Conservation (phyloP, 2,329 filamentous ascomycete genomes). For the Myriangium duriaei region DNA sequence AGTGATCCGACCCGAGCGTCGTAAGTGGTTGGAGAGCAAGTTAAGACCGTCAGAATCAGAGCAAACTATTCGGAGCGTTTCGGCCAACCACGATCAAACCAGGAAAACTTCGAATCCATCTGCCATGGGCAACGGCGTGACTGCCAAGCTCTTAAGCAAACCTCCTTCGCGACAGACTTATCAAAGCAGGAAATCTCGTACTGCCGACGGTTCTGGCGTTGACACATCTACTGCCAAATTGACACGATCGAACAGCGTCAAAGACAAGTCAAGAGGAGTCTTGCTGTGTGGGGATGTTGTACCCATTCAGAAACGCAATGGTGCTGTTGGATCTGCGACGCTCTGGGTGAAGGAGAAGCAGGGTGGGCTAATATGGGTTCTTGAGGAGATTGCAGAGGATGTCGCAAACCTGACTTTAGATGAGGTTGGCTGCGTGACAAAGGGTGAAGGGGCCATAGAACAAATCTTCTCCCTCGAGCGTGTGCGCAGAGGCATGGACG, state of each 20-base stretch:
- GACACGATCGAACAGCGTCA: conserved; percentile 49
- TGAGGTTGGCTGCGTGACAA: conserved; percentile 60
- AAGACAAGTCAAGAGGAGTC: conserved; percentile 72
- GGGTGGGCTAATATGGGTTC: conserved; percentile 87
- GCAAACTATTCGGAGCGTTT: conserved; percentile 1
- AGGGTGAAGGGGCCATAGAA: conserved; percentile 60
- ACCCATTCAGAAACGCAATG: conserved; percentile 91
- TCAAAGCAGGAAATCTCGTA: conserved; percentile 49
- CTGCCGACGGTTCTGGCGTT: conserved; percentile 45
- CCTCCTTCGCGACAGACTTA: conserved; percentile 48
- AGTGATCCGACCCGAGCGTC: conserved; percentile 79
- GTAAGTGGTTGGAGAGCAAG: conserved; percentile 82
- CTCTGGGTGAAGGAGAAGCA: conserved; percentile 98
- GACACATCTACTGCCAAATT: conserved; percentile 31
- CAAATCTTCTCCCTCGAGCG: conserved; percentile 73
- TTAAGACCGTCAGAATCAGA: conserved; percentile 31
- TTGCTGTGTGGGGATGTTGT: conserved; percentile 95
- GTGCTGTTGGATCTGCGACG: conserved; percentile 80
- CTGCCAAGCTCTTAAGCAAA: conserved; percentile 77
- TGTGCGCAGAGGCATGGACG: conserved; percentile 54
- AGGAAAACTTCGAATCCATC: conserved; percentile 20
- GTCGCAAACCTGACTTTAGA: conserved; percentile 66
- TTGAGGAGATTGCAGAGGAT: conserved; percentile 96
- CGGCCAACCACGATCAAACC: background rate
- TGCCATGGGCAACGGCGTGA: conserved; percentile 71